Conservation (phyloP, 176 grass and related monocot genomes). For the Triticum turgidum region DNA sequence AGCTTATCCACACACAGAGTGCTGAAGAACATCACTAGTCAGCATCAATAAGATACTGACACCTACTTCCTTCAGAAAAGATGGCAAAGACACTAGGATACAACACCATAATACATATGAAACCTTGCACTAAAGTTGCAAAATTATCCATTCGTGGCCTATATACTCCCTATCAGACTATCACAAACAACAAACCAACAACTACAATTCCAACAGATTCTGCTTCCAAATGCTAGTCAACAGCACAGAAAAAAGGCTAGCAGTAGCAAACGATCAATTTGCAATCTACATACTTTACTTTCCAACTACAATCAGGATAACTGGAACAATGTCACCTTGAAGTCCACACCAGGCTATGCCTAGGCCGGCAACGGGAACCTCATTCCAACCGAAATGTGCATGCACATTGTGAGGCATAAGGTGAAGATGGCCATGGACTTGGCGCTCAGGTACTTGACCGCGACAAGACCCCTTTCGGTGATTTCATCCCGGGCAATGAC, state of each 20-base stretch:
- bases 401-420: constrained; percentile 68
- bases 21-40: constrained; percentile 5
- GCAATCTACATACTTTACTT: constrained; percentile 32
- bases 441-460: constrained; percentile 56
- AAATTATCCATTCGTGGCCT: neutral
- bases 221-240: neutral
- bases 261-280: constrained; percentile 5
- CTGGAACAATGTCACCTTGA: constrained; percentile 16
- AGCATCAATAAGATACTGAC: neutral
- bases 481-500: constrained; percentile 43
- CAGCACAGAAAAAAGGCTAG: constrained; percentile 9
- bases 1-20: constrained; percentile 1
- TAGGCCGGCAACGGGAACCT: constrained; percentile 60
- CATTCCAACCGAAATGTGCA: constrained; percentile 73
- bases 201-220: constrained; percentile 10
- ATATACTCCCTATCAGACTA: constrained; percentile 31
- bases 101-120: neutral
- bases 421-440: constrained; percentile 78
- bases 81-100: constrained; percentile 1
- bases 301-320: constrained; percentile 19
- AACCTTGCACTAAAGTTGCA: neutral
- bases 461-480: constrained; percentile 50
- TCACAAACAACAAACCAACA: constrained; percentile 11
- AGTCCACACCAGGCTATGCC: constrained; percentile 8
- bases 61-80: neutral